phyloP scores from a whole-genome alignment of 2,329 filamentous ascomycete genomes.

The Talaromyces sp. region DNA sequence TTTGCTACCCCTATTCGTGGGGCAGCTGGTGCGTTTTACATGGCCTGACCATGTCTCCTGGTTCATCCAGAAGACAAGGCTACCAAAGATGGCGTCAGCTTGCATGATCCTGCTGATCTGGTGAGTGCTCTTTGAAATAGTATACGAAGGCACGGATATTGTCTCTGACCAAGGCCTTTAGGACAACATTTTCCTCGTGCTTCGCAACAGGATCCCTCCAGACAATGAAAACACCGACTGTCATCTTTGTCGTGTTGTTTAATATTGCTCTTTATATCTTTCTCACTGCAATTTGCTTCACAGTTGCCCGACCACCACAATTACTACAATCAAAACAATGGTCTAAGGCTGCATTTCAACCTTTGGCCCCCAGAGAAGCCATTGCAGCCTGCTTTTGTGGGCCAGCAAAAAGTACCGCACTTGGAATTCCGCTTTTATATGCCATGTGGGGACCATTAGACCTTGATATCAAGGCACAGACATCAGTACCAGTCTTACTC shows the following conservation, averaged over 20 bases:
- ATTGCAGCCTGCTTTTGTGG: constrained; percentile 74
- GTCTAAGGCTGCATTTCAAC: constrained; percentile 30
- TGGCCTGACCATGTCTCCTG: constrained; percentile 50
- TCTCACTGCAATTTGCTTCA: constrained; percentile 60
- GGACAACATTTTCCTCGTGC: constrained; percentile 44
- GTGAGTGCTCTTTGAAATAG: constrained; percentile 39
- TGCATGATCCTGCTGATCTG: constrained; percentile 58
- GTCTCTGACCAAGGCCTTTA: constrained; percentile 58
- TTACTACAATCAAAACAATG: constrained; percentile 21
- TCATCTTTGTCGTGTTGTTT: constrained; percentile 69
- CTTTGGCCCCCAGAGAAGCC: constrained; percentile 61
- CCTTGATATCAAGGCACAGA: constrained; percentile 39
- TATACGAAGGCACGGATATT: neutral
- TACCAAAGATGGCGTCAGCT: constrained; percentile 49
- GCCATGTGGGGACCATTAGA: constrained; percentile 60
- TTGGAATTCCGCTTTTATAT: constrained; percentile 69
- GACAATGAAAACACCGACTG: constrained; percentile 59
- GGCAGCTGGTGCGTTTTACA: constrained; percentile 61
- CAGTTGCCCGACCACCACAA: constrained; percentile 48
- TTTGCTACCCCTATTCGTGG: constrained; percentile 64
- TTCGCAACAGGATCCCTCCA: constrained; percentile 67
- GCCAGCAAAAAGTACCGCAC: constrained; percentile 71
- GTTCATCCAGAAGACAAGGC: constrained; percentile 57
- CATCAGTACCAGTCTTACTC: constrained; percentile 41
- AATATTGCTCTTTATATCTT: constrained; percentile 67